Evolutionary conservation across 31 red algal genomes (phyloP).

Genomic region (Asparagopsis taxiformis): DNA sequence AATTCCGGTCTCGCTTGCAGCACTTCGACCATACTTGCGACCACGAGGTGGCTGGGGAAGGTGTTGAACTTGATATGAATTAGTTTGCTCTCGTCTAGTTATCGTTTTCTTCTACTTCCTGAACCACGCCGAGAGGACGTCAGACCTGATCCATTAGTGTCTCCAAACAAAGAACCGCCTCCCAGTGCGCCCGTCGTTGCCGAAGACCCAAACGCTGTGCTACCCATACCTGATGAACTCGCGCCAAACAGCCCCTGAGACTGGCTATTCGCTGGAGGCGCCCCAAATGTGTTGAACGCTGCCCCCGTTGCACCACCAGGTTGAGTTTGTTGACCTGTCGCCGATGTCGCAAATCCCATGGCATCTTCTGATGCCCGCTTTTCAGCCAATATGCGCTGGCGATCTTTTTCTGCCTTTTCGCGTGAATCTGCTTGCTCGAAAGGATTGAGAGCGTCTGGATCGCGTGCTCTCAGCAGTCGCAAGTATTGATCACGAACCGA

Average conservation of each 20-base stretch:
- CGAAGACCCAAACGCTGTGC: not conserved
- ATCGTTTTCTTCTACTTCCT: not conserved
- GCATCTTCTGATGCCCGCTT: slow-evolving; percentile 21
- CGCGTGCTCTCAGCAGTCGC: slow-evolving; percentile 25
- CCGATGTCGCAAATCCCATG: not conserved
- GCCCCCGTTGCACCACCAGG: not conserved
- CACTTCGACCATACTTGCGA: slow-evolving; percentile 57
- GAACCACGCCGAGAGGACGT: not conserved
- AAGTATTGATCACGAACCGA: slow-evolving; percentile 52
- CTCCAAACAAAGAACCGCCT: not conserved
- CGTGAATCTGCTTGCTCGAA: slow-evolving; percentile 62
- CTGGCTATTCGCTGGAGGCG: not conserved
- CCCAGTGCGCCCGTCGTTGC: not conserved
- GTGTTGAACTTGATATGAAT: not conserved
- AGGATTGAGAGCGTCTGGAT: slow-evolving; percentile 60
- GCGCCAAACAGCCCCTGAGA: not conserved
- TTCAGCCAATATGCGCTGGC: slow-evolving; percentile 36
- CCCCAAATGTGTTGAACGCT: not conserved
- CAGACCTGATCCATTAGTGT: not conserved
- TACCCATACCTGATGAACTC: not conserved
- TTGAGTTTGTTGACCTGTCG: not conserved
- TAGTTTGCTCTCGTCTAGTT: not conserved
- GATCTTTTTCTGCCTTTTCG: slow-evolving; percentile 64
- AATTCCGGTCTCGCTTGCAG: slow-evolving; percentile 77
- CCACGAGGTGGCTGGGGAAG: not conserved